phyloP scores from a whole-genome alignment of 208 protist species.

The Leishmania aethiopica region DNA sequence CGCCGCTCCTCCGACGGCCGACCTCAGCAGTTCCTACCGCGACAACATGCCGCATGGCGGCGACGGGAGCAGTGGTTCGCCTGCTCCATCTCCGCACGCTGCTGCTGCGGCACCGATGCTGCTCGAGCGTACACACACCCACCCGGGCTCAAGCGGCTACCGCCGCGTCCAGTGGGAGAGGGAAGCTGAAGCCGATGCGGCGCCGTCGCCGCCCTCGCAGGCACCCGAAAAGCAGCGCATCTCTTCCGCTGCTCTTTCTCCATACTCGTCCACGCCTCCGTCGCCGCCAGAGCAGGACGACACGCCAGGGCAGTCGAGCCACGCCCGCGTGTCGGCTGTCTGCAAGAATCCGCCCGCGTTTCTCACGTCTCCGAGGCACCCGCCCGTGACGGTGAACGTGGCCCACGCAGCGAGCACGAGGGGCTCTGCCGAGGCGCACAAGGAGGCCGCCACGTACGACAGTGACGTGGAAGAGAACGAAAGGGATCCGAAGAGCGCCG shows the following conservation, averaged over 20 bases:
- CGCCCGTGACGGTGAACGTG: background rate
- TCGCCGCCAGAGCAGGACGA: background rate
- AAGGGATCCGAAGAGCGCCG: too few species aligned
- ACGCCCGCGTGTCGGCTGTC: background rate
- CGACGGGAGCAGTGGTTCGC: background rate
- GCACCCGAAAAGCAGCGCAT: background rate
- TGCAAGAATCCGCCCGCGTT: background rate
- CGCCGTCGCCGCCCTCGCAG: background rate
- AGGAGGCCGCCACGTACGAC: background rate
- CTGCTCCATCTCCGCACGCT: background rate
- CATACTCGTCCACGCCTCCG: background rate
- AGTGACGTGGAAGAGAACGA: constrained; percentile 1
- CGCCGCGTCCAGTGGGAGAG: background rate
- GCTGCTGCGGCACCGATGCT: background rate
- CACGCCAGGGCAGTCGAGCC: background rate
- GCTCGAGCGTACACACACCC: constrained; percentile 7
- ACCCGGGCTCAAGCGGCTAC: background rate
- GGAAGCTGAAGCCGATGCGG: background rate
- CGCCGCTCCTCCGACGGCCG: too few species aligned
- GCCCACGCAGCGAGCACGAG: background rate
- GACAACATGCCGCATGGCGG: background rate
- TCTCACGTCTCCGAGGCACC: constrained; percentile 4
- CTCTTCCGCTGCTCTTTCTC: background rate
- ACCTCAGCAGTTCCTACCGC: background rate
- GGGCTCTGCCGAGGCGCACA: background rate